Percentiles rank a stretch among this genome's conserved stretches.
phyloP scores from a whole-genome alignment of 345 rosid genomes.

The Eucalyptus urophylla region DNA sequence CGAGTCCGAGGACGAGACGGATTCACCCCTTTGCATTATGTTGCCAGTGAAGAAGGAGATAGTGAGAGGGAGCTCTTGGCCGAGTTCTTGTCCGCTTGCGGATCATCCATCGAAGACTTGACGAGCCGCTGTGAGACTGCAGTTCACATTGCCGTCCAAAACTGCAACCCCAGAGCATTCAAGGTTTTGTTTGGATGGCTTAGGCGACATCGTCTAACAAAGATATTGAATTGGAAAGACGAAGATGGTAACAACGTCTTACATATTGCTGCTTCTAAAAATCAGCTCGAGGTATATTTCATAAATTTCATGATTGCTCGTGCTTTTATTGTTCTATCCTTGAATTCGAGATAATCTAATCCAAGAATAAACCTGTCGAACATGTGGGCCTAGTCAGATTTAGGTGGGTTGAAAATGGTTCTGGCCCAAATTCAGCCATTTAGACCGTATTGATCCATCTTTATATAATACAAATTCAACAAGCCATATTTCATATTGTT shows the following conservation, averaged over 20 bases:
- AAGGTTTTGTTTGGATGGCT: not conserved
- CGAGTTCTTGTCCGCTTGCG: not conserved
- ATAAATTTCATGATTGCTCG: not conserved
- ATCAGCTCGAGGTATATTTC: not conserved
- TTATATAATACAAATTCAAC: not conserved
- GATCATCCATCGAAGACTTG: not conserved
- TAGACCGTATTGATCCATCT: rapidly evolving
- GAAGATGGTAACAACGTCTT: not conserved
- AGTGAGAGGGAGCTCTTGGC: rapidly evolving
- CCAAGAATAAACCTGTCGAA: not conserved
- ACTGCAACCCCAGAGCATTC: not conserved
- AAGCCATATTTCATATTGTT: not conserved
- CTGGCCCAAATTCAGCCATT: not conserved
- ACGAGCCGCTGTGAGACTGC: rapidly evolving
- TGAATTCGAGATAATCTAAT: not conserved
- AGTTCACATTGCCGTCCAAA: rapidly evolving
- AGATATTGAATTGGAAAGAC: not conserved
- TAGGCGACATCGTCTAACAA: not conserved
- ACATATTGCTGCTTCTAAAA: not conserved
- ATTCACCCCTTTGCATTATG: not conserved
- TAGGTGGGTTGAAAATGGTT: not conserved
- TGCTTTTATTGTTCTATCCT: not conserved
- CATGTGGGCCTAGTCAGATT: rapidly evolving
- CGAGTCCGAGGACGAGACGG: not conserved
- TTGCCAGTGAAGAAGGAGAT: not conserved